Evolutionary conservation across 2,329 filamentous ascomycete genomes (phyloP).

Genomic region (Didymosphaeria variabile): DNA sequence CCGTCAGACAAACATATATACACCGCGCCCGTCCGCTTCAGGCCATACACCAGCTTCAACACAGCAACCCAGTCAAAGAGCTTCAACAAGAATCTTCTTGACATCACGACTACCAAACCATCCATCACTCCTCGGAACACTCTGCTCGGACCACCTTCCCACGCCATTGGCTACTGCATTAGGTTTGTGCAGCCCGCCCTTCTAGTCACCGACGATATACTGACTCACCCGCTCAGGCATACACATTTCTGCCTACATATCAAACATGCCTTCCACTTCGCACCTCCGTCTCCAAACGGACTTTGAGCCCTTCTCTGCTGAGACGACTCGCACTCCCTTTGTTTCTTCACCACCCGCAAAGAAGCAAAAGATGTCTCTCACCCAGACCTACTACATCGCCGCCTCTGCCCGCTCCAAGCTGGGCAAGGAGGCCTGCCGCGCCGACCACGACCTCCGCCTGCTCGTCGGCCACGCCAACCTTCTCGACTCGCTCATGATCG

Average conservation of each 20-base stretch:
- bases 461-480: slow-evolving; percentile 98
- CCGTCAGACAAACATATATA: slow-evolving; percentile 45
- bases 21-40: slow-evolving; percentile 31
- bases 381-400: slow-evolving; percentile 97
- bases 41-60: slow-evolving; percentile 25
- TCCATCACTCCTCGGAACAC: slow-evolving; percentile 15
- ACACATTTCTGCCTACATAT: slow-evolving; percentile 40
- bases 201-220: slow-evolving; percentile 57
- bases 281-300: slow-evolving; percentile 57
- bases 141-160: slow-evolving; percentile 45
- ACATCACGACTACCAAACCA: slow-evolving; percentile 11
- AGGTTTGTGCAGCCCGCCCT: slow-evolving; percentile 43
- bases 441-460: slow-evolving; percentile 93
- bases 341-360: slow-evolving; percentile 55
- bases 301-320: slow-evolving; percentile 57
- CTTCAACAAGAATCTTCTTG: background rate
- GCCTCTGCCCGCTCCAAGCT: slow-evolving; percentile 98
- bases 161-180: slow-evolving; percentile 41
- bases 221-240: slow-evolving; percentile 59
- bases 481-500: slow-evolving; percentile 90
- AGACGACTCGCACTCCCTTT: slow-evolving; percentile 55
- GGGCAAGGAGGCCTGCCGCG: slow-evolving; percentile 84
- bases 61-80: slow-evolving; percentile 9
- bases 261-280: slow-evolving; percentile 57
- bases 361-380: slow-evolving; percentile 94